Percentiles rank a stretch among this genome's conserved stretches.
Evolutionary conservation across 2,329 filamentous ascomycete genomes (phyloP).

Genomic region (Diaporthe australafricana): DNA sequence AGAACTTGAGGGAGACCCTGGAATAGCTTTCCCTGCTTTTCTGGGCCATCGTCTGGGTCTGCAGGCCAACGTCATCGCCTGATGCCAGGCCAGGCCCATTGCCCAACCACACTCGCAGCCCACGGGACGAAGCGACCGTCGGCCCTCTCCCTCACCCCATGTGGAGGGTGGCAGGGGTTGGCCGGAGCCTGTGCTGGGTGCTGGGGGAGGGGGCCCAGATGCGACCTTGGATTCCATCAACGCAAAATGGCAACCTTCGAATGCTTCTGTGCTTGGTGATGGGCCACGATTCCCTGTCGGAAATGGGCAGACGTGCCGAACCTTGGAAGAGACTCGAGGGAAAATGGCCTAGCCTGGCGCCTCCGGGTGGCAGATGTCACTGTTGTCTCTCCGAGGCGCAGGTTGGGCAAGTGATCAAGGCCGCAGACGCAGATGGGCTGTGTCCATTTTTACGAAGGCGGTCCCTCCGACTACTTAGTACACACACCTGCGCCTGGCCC

Average conservation of each 20-base stretch:
- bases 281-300: conserved; percentile 31
- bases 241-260: background rate
- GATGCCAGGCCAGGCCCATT: conserved; percentile 18
- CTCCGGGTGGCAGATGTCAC: conserved; percentile 24
- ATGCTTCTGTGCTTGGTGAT: conserved; percentile 8
- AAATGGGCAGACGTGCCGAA: conserved; percentile 28
- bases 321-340: background rate
- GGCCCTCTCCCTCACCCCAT: background rate
- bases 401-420: conserved; percentile 34
- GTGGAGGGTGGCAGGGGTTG: conserved; percentile 8
- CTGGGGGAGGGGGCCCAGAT: conserved; percentile 4
- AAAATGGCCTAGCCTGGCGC: conserved; percentile 6
- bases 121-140: conserved; percentile 14
- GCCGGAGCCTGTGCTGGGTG: conserved; percentile 8
- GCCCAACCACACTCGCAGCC: conserved; percentile 26
- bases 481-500: background rate
- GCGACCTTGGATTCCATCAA: conserved; percentile 5
- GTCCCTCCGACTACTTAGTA: conserved; percentile 3
- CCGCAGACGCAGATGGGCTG: conserved; percentile 30
- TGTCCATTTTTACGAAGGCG: conserved; percentile 31
- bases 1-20: conserved; percentile 13
- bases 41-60: conserved; percentile 28
- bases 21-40: conserved; percentile 33
- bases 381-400: conserved; percentile 26
- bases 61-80: conserved; percentile 38